phyloP scores from a whole-genome alignment of 371 early-diverging fungal genomes.

The Saksenaea vasiformis region DNA sequence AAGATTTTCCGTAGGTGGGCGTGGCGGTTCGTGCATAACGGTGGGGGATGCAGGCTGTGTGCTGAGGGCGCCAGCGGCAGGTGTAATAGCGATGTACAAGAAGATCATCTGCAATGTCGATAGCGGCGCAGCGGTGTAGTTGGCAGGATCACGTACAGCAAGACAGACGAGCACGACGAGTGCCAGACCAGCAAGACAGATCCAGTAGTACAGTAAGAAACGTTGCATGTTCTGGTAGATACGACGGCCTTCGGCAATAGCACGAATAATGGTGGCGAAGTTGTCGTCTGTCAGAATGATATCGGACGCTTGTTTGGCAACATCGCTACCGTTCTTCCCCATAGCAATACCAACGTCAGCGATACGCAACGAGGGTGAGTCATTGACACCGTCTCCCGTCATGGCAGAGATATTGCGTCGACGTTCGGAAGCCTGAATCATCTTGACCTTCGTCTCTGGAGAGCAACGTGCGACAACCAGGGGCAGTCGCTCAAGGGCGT shows the following conservation, averaged over 20 bases:
- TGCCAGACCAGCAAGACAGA: slow-evolving; percentile 44
- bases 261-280: slow-evolving; percentile 80
- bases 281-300: slow-evolving; percentile 85
- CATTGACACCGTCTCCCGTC: slow-evolving; percentile 92
- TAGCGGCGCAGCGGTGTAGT: slow-evolving; percentile 64
- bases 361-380: slow-evolving; percentile 84
- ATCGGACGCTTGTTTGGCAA: slow-evolving; percentile 87
- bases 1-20: slow-evolving; percentile 64
- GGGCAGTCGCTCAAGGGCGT: slow-evolving; percentile 75
- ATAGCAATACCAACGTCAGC: slow-evolving; percentile 90
- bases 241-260: slow-evolving; percentile 79
- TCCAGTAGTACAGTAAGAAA: slow-evolving; percentile 77
- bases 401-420: slow-evolving; percentile 64
- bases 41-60: slow-evolving; percentile 76
- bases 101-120: slow-evolving; percentile 38
- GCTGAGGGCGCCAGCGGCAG: slow-evolving; percentile 77
- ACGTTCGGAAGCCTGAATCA: slow-evolving; percentile 87
- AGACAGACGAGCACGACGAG: slow-evolving; percentile 65
- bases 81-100: slow-evolving; percentile 44
- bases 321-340: slow-evolving; percentile 87
- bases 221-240: slow-evolving; percentile 91
- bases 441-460: slow-evolving; percentile 94
- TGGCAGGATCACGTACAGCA: slow-evolving; percentile 72
- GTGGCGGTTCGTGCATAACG: slow-evolving; percentile 82
- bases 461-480: slow-evolving; percentile 87